A percentile compares a stretch with the other conserved stretches of the same genome.
These are phyloP conservation scores for Bretschneidera sinensis DNA, from an alignment of 345 rosid genomes.

Conservation along the genomic window DNA sequence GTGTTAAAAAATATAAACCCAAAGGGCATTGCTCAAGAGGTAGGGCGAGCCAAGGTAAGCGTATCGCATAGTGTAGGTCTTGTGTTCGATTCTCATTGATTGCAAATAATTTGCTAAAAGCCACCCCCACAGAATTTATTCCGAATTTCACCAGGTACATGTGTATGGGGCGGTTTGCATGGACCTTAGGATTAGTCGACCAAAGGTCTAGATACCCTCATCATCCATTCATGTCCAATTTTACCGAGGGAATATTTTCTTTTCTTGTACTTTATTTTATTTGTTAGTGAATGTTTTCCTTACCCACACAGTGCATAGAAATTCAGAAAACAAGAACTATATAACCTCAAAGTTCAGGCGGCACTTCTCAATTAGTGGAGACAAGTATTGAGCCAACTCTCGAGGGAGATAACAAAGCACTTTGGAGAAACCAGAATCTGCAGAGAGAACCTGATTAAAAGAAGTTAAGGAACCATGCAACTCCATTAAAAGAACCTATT, in stretches of 20 bases:
- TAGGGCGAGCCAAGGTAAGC: no score
- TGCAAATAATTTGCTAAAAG: no score
- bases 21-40: no score
- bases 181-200: no score
- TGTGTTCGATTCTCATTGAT: no score
- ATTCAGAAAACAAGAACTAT: conserved; percentile 15
- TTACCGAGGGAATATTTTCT: not conserved
- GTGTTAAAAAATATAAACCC: no score
- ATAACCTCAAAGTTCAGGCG: conserved; percentile 62
- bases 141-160: no score
- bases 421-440: conserved; percentile 35
- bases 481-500: not conserved
- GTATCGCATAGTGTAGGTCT: no score
- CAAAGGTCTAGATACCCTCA: no score
- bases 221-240: no score
- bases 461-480: conserved; percentile 9
- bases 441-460: conserved; percentile 62
- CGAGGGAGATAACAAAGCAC: conserved; percentile 82
- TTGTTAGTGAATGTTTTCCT: not conserved
- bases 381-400: conserved; percentile 61
- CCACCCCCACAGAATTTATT: no score
- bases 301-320: not conserved
- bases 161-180: no score
- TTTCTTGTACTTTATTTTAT: not conserved
- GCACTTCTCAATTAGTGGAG: conserved; percentile 63